A percentile compares a stretch with the other conserved stretches of the same genome.
Conservation (phyloP, 352 stramenopile genomes). For the Thalassiosira hispida region DNA sequence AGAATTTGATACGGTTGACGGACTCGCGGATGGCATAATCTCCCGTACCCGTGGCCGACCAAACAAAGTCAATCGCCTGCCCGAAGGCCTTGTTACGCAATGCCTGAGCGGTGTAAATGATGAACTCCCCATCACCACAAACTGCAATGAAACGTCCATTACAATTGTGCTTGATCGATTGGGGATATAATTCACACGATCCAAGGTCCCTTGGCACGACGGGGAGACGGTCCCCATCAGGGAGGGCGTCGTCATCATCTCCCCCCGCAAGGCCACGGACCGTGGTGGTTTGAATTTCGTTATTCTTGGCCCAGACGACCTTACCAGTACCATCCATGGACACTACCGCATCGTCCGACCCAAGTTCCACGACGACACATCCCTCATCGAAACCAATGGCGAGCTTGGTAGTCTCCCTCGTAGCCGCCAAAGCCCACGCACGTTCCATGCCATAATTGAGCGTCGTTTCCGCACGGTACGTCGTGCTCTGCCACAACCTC, state of each 20-base stretch:
- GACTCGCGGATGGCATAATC: constrained; percentile 99
- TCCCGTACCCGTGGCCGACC: constrained; percentile 94
- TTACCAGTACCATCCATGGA: constrained; percentile 98
- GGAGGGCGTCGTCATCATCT: constrained; percentile 86
- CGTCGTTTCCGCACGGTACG: constrained; percentile 97
- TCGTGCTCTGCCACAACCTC: constrained; percentile 88
- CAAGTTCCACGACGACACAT: constrained; percentile 96
- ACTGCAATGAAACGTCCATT: constrained; percentile 98
- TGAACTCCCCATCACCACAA: constrained; percentile 99
- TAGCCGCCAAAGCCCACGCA: constrained; percentile 93
- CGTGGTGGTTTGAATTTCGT: constrained; percentile 95
- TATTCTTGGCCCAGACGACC: constrained; percentile 98
- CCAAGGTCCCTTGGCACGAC: constrained; percentile 92
- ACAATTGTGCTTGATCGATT: constrained; percentile 98
- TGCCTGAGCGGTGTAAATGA: constrained; percentile 99
- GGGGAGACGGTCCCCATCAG: constrained; percentile 79
- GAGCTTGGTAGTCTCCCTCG: constrained; percentile 89
- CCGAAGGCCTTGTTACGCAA: constrained; percentile 96
- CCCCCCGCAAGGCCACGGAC: constrained; percentile 87
- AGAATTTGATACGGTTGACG: constrained; percentile 95
- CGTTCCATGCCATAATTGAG: constrained; percentile 99
- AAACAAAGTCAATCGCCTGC: constrained; percentile 97
- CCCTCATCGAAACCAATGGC: constrained; percentile 95
- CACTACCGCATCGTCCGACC: constrained; percentile 96
- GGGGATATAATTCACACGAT: constrained; percentile 97